Evolutionary conservation across 2,329 filamentous ascomycete genomes (phyloP), one percentile per base, ranked within the genome.

Genomic region (Alternaria angustiovoidea): DNA sequence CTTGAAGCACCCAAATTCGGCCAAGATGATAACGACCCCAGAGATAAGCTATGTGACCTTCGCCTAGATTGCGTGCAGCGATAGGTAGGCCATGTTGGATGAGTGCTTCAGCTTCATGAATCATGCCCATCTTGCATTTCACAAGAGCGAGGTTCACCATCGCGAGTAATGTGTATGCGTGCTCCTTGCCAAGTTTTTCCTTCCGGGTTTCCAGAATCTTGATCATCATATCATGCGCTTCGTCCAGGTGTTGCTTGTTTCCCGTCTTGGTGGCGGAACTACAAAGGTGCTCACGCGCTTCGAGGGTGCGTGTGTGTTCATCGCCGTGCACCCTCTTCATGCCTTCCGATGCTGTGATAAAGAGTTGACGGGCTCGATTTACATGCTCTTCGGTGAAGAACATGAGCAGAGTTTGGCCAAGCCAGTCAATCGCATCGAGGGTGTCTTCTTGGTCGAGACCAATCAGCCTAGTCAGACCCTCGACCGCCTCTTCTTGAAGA

Each of bases 81-180:
- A 73, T 62, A 8, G 53, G 52, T 18, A 71, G 16, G 18, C 47
- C 61, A 3, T 36, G 18, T 12, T 47, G 34, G 2, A 71, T 55
- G 7, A 73, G 38, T n/a, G 43, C 47, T 52, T 68, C 64, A 18
- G 68, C 71, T 41, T 69, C 71, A 2, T 67, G 52, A 4, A 36
- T 39, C 12, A 66, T n/a, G 2, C 68, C 65, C 18, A 68, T 41
- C 12, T 39, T 70, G 69, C 26, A 65, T 52, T 55, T 65, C 24
- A 52, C 66, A 42, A 22, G 66, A 51, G 59, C 64, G 55, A 44
- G 60, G n/a, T 57, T 66, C 54, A 32, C 51, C 70, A 65, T 67
- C 1, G 74, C 68, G 5, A 70, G 51, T 1, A 75, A 62, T 1
- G 72, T 76, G 47, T 63, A 72, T 7, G 68, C 61, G 28, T 75